These are phyloP conservation scores for Antitrichia curtipendula DNA, from an alignment of 225 moss, liverwort and hornwort genomes.

Conservation along the genomic window DNA sequence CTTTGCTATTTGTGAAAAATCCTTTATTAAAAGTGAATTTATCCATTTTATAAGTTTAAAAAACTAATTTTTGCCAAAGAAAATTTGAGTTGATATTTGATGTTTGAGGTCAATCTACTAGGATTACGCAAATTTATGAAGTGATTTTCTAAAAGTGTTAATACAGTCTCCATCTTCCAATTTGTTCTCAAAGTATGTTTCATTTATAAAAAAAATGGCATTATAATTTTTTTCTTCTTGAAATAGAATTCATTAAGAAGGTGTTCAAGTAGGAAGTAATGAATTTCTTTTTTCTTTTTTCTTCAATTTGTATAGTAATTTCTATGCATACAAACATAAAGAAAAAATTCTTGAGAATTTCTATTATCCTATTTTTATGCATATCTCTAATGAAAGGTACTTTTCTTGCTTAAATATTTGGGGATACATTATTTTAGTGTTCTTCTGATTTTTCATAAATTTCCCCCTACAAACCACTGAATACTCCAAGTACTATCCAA, in stretches of 20 bases:
- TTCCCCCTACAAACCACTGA: not conserved
- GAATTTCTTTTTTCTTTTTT: not conserved
- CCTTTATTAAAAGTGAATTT: not conserved
- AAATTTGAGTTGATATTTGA: not conserved
- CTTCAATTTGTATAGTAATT: no score
- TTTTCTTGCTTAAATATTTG: not conserved
- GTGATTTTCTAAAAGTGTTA: not conserved
- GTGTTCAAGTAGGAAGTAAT: not conserved
- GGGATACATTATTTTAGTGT: not conserved
- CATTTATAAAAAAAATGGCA: rapidly evolving
- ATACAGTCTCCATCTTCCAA: not conserved
- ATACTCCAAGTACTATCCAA: not conserved
- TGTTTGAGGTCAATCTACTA: not conserved
- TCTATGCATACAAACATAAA: not conserved
- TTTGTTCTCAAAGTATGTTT: not conserved
- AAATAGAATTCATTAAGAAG: not conserved
- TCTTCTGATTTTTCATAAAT: not conserved
- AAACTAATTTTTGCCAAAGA: not conserved
- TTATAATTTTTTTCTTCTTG: no score
- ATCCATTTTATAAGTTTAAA: not conserved
- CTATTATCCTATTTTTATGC: not conserved
- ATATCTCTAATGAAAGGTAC: no score
- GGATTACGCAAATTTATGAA: not conserved
- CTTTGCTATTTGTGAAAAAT: not conserved
- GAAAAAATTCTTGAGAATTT: no score